Conservation (phyloP, 192 early-diverging fungal species). For the Rhizoclosmatium globosum region DNA sequence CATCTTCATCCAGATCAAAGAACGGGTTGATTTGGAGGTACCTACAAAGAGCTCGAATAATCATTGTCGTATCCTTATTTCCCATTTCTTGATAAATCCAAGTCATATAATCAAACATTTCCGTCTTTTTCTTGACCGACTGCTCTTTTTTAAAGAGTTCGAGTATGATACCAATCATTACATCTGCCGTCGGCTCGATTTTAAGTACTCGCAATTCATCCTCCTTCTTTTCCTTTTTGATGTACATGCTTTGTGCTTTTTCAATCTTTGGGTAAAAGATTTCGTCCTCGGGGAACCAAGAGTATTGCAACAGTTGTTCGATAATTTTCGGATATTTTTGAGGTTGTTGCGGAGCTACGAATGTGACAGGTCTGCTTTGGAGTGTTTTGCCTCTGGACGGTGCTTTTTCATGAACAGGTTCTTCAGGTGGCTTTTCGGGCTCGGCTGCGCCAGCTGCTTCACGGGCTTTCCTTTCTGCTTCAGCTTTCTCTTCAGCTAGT, state of each 20-base stretch:
- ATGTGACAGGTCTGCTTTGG: not conserved
- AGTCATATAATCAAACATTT: conserved; percentile 48
- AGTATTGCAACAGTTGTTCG: conserved; percentile 46
- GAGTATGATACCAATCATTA: conserved; percentile 33
- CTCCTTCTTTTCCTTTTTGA: conserved; percentile 31
- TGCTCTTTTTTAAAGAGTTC: conserved; percentile 12
- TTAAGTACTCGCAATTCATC: conserved; percentile 29
- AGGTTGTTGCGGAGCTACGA: conserved; percentile 17
- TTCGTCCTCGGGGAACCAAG: conserved; percentile 56
- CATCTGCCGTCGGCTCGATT: conserved; percentile 34
- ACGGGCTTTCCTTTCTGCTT: conserved; percentile 12
- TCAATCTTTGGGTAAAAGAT: conserved; percentile 38
- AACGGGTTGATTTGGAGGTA: conserved; percentile 37
- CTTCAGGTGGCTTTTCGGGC: not conserved
- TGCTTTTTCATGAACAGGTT: not conserved
- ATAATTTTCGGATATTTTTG: conserved; percentile 46
- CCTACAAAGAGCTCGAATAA: conserved; percentile 38
- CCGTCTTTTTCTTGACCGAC: conserved; percentile 25
- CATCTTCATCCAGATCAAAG: not conserved
- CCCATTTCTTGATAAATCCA: conserved; percentile 54
- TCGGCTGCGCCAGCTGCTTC: conserved; percentile 2
- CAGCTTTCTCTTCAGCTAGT: conserved; percentile 40
- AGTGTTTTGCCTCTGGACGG: not conserved
- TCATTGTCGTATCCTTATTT: conserved; percentile 39
- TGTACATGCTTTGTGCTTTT: conserved; percentile 19